These are phyloP conservation scores for Didymella sp. DNA, from an alignment of 2,329 filamentous ascomycete species.

Conservation along the genomic window DNA sequence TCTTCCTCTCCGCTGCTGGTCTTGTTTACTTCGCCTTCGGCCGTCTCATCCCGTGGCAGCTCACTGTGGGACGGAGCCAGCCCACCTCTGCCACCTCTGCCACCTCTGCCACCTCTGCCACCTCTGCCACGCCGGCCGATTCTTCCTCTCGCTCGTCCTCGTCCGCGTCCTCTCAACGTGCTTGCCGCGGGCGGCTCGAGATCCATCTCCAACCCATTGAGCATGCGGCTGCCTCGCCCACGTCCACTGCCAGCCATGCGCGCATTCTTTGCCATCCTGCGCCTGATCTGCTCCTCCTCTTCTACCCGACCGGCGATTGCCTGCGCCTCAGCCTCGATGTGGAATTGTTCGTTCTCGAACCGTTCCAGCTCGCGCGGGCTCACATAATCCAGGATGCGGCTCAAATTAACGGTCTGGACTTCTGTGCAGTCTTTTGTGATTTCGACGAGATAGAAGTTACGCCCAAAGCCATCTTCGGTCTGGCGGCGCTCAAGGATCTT, in stretches of 20 bases:
- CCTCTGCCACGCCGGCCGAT: constrained; percentile 20
- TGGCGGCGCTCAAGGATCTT: constrained; percentile 41
- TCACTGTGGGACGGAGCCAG: neutral
- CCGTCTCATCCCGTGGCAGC: neutral
- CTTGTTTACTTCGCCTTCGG: neutral
- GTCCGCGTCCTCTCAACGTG: constrained; percentile 17
- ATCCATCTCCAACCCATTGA: constrained; percentile 19
- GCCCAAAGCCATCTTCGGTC: constrained; percentile 31
- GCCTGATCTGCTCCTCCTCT: constrained; percentile 28
- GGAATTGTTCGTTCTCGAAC: constrained; percentile 44
- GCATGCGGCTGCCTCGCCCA: constrained; percentile 21
- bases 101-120: constrained; percentile 24
- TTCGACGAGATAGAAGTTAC: constrained; percentile 39
- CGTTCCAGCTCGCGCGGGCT: constrained; percentile 41
- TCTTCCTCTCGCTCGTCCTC: constrained; percentile 25
- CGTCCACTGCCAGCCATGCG: constrained; percentile 9
- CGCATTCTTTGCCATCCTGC: constrained; percentile 36
- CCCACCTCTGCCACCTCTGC: constrained; percentile 16
- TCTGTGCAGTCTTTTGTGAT: constrained; percentile 23
- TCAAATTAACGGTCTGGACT: constrained; percentile 34
- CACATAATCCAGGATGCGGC: constrained; percentile 41
- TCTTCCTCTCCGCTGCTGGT: constrained; percentile 25
- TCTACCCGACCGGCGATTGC: constrained; percentile 29
- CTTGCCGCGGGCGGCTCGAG: constrained; percentile 11
- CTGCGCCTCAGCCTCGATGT: constrained; percentile 37